Percentiles rank a stretch among this genome's conserved stretches.
These are phyloP conservation scores for Alternaria sp. DNA, from an alignment of 2,329 filamentous ascomycete species.

Conservation along the genomic window DNA sequence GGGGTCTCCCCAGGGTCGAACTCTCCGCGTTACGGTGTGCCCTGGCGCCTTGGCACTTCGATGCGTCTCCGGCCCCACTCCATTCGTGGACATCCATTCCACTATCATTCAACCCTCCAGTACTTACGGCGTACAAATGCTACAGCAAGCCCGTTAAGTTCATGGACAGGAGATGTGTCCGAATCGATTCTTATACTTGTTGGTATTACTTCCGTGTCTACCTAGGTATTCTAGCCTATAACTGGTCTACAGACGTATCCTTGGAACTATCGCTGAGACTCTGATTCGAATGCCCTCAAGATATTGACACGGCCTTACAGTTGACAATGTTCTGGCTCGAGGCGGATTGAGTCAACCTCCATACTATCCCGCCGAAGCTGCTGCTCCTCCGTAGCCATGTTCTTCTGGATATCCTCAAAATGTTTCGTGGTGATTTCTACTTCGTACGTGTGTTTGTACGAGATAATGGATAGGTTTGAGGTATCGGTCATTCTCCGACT, in stretches of 20 bases:
- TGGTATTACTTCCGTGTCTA: background rate
- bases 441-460: no score
- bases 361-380: no score
- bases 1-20: background rate
- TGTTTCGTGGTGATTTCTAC: no score
- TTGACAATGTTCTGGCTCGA: no score
- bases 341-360: no score
- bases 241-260: background rate
- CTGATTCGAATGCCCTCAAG: no score
- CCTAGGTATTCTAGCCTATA: background rate
- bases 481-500: no score
- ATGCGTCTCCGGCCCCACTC: background rate
- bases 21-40: conserved; percentile 3
- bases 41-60: conserved; percentile 9
- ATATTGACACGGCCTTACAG: no score
- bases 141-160: background rate
- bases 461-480: no score
- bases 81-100: background rate
- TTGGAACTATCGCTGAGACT: no score
- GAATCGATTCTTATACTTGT: background rate
- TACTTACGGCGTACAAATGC: background rate
- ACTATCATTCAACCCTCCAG: background rate
- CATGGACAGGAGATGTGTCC: background rate
- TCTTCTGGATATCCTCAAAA: no score
- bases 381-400: no score